Percentiles rank a stretch among this genome's conserved stretches.
Evolutionary conservation across 192 early-diverging fungal species (phyloP).

Genomic region (Umbelopsis sp.): DNA sequence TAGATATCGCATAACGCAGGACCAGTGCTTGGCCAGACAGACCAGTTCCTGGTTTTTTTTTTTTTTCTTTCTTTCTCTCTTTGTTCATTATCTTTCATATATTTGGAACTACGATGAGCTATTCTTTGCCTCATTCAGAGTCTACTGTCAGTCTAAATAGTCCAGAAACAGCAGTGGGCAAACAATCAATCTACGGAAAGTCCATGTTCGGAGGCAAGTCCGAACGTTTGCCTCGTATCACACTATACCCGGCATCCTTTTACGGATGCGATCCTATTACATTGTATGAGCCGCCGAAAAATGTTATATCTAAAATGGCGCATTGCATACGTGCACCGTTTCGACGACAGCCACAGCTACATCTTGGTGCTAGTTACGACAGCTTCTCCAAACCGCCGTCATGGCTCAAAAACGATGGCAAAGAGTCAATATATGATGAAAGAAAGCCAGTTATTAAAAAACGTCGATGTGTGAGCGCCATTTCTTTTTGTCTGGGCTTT

Average conservation of each 20-base stretch:
- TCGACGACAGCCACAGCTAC: not conserved
- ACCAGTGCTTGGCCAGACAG: no score
- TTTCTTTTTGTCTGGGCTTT: not conserved
- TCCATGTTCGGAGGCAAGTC: not conserved
- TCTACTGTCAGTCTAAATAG: not conserved
- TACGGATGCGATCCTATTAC: not conserved
- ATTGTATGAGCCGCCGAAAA: not conserved
- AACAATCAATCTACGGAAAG: not conserved
- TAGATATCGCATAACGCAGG: no score
- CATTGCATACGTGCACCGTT: not conserved
- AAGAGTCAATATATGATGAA: not conserved
- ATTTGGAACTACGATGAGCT: not conserved
- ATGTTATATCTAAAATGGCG: not conserved
- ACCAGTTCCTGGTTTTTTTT: no score
- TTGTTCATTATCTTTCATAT: not conserved
- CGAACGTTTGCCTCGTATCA: slow-evolving; percentile 5
- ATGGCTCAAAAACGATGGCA: not conserved
- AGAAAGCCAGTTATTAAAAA: not conserved
- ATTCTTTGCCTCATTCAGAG: not conserved
- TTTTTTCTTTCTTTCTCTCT: no score
- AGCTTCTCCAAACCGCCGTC: slow-evolving; percentile 13
- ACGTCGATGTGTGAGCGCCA: not conserved
- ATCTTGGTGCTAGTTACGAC: not conserved
- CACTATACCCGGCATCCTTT: slow-evolving; percentile 11
- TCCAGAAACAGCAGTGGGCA: not conserved